phyloP scores from a whole-genome alignment of 331 rosid species.

The Arachis monticola region DNA sequence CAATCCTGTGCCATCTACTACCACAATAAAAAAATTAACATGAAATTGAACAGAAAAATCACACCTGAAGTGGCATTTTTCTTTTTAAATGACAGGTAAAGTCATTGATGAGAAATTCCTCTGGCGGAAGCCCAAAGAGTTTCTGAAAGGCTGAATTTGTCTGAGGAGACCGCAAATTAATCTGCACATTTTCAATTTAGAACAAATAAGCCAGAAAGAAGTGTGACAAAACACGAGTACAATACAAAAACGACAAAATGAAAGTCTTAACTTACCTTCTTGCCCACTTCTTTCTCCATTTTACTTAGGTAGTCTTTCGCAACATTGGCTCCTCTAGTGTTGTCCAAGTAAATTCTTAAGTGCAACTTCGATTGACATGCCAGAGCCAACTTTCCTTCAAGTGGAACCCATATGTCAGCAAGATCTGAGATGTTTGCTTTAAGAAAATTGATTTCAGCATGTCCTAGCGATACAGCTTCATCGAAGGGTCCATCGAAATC shows the following conservation, averaged over 20 bases:
- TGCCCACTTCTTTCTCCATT: constrained; percentile 99
- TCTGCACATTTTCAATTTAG: constrained; percentile 50
- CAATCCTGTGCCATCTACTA: constrained; percentile 28
- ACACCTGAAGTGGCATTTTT: constrained; percentile 96
- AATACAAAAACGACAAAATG: background rate
- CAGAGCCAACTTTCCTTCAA: constrained; percentile 92
- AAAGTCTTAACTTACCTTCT: constrained; percentile 66
- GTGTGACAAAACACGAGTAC: constrained; percentile 28
- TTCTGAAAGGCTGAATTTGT: constrained; percentile 95
- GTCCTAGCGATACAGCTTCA: constrained; percentile 86
- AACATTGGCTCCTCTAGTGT: constrained; percentile 75
- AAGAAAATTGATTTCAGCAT: constrained; percentile 86
- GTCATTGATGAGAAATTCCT: constrained; percentile 98
- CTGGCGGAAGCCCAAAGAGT: constrained; percentile 90
- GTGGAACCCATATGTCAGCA: constrained; percentile 93
- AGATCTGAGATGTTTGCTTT: constrained; percentile 81
- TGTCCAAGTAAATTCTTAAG: constrained; percentile 89
- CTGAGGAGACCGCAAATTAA: constrained; percentile 92
- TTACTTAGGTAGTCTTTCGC: constrained; percentile 73
- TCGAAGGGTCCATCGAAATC: constrained; percentile 99
- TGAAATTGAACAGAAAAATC: constrained; percentile 26
- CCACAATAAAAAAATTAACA: constrained; percentile 23
- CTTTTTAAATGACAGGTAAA: constrained; percentile 97
- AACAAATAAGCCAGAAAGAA: constrained; percentile 35
- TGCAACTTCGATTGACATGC: constrained; percentile 95